Base-by-base conservation (phyloP, 2,329 filamentous ascomycete species). In the Hymenoscyphus scutula region DNA sequence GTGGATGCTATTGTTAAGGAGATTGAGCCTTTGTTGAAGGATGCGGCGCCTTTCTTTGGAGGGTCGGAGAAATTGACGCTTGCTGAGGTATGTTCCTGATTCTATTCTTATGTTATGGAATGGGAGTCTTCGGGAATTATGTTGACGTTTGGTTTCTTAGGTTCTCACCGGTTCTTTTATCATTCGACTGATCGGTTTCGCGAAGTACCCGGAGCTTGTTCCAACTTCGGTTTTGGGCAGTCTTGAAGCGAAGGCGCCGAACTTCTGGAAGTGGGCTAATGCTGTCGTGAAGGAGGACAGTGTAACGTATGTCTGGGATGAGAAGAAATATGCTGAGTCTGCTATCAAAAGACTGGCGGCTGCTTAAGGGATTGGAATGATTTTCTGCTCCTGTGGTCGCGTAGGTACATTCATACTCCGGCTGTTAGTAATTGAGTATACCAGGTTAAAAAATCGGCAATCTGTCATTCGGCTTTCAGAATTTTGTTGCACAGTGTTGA, bases 131-230 rank as follows among this genome's bases (percentile, higher is more conserved):
- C 27, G 19, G 8, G 8, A 60, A 38, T 27, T 17, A 69, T 53
- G 53, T 70, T 67, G 32, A 65, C 61, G 54, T 32, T 51, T 56
- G 32, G 41, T 6, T 48, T 0, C 25, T 51, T 62, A 87, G 85
- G 86, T 83, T 15, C 77, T 86, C 62, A 83, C 82, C 1, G 89
- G 85, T 0, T 86, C 89, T 0, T 92, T 92, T 72, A 71, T 90
- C 10, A 71, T 92, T 23, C 81, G 89, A 1, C 72, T 88, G 23
- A 78, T 86, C 53, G 75, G 78, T 1, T 79, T 85, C 30, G 71
- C 80, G 0, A 85, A 87, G 70, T 77, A 83, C 25, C 78, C 79
- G 38, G 80, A 78, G 1, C 63, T 91, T 17, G 74, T 85, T 61
- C 86, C 84, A 0, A 72, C 70, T 67, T 80, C 73, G 27, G 73